Evolutionary conservation across 2,329 filamentous ascomycete genomes (phyloP), one percentile per base, ranked within the genome.

Genomic region (Nigrospora sphaerica): DNA sequence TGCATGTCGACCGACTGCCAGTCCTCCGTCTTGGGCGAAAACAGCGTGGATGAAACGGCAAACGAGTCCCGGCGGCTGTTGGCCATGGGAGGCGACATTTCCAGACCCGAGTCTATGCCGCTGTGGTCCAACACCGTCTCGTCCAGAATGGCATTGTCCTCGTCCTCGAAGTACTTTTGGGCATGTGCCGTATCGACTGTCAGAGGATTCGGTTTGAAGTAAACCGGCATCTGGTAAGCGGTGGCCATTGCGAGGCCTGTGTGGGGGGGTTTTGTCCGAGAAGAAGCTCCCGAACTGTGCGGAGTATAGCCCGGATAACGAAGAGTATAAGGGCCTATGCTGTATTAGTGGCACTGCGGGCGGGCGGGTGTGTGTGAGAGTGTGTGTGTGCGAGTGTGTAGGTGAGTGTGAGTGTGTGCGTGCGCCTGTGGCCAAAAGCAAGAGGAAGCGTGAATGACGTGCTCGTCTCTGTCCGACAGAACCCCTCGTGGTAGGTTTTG

Each of bases 1-100:
- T 82, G 79, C 78, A 83, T 81, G 51, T 83, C 80, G 49, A 81
- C 74, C 14, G 78, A 74, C 50, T 78, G 75, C 80, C 80, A 84
- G 54, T 81, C 70, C 56, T 84, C 80, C 11, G 74, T 72, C 67
- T 84, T 84, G 54, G 80, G 80, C 17, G 80, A 84, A 69, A 84
- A 83, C 53, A 84, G 68, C 48, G 77, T 66, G 14, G 72, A 66
- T 45, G 74, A 71, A 42, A 81, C 72, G 51, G 74, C 77, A 59
- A 83, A 83, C 1, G 81, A 84, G 51, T 83, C 80, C 63, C 80
- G 72, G 57, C 80, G 73, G 71, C 78, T 82, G 58, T 74, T 75
- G 53, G 70, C 70, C 75, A 83, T 80, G 54, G 73, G 73, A 35
- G 80, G 80, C 44, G 80, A 83, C 67, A 83, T 75, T 55, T 83